Evolutionary conservation across 2,329 filamentous ascomycete genomes (phyloP).

Genomic region (Clonostachys chloroleuca): DNA sequence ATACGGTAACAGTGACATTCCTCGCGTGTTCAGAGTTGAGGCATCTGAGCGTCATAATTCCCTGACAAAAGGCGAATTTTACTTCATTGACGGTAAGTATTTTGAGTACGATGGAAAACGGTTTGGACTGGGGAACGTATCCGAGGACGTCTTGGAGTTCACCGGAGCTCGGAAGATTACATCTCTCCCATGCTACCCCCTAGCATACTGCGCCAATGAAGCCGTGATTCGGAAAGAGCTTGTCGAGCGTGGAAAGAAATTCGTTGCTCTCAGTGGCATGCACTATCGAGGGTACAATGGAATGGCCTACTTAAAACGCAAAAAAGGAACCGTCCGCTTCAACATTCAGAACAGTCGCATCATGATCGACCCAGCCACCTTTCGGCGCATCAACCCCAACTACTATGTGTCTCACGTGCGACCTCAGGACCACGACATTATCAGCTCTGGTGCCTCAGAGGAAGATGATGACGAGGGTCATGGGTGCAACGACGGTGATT

Average conservation of each 20-base stretch:
- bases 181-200: slow-evolving; percentile 69
- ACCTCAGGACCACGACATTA: slow-evolving; percentile 62
- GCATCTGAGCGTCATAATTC: slow-evolving; percentile 65
- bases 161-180: slow-evolving; percentile 80
- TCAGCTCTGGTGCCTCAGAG: slow-evolving; percentile 22
- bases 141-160: slow-evolving; percentile 69
- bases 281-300: slow-evolving; percentile 81
- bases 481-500: slow-evolving; percentile 25
- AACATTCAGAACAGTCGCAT: slow-evolving; percentile 82
- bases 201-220: slow-evolving; percentile 75
- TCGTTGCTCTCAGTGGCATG: slow-evolving; percentile 74
- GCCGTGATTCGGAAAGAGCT: slow-evolving; percentile 59
- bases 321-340: slow-evolving; percentile 66
- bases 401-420: slow-evolving; percentile 74
- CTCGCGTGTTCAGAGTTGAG: slow-evolving; percentile 79
- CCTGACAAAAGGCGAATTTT: slow-evolving; percentile 70
- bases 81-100: slow-evolving; percentile 73
- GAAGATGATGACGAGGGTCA: slow-evolving; percentile 38
- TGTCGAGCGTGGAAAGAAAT: slow-evolving; percentile 79
- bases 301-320: slow-evolving; percentile 80
- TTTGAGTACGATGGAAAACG: slow-evolving; percentile 86
- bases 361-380: slow-evolving; percentile 82
- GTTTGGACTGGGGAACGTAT: slow-evolving; percentile 71
- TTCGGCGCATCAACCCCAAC: slow-evolving; percentile 81
- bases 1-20: slow-evolving; percentile 72